Percentiles rank a stretch among this genome's conserved stretches.
phyloP scores from a whole-genome alignment of 345 rosid species.

The Theobroma cacao region DNA sequence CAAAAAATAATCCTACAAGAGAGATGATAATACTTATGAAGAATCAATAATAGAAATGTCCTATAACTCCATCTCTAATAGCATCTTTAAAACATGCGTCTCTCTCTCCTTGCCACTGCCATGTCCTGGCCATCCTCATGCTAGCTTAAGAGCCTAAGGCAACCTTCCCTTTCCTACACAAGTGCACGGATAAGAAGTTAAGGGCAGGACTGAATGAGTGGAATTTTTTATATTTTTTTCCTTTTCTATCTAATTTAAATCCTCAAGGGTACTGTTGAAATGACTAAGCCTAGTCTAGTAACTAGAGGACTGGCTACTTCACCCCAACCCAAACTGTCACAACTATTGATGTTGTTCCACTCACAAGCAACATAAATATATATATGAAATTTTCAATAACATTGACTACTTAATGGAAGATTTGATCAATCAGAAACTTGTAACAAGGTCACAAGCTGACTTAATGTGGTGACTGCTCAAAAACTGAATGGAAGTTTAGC shows the following conservation, averaged over 20 bases:
- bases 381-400: neutral
- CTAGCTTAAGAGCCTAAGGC: neutral
- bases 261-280: neutral
- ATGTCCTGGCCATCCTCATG: neutral
- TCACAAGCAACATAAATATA: neutral
- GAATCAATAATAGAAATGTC: neutral
- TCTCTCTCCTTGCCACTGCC: neutral
- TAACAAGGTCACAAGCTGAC: neutral
- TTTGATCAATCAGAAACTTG: conserved; percentile 8
- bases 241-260: neutral
- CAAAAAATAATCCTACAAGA: neutral
- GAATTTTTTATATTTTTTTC: neutral
- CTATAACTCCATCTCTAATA: neutral
- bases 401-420: neutral
- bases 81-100: neutral
- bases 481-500: conserved; percentile 24
- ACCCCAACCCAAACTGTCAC: neutral
- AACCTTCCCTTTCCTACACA: neutral
- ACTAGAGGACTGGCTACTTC: neutral
- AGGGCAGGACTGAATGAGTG: neutral
- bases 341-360: neutral
- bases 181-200: neutral
- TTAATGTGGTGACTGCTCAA: conserved; percentile 11
- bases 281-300: neutral
- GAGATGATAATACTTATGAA: neutral